Base-by-base conservation (phyloP, 192 early-diverging fungal species). In the Podila epicladia region DNA sequence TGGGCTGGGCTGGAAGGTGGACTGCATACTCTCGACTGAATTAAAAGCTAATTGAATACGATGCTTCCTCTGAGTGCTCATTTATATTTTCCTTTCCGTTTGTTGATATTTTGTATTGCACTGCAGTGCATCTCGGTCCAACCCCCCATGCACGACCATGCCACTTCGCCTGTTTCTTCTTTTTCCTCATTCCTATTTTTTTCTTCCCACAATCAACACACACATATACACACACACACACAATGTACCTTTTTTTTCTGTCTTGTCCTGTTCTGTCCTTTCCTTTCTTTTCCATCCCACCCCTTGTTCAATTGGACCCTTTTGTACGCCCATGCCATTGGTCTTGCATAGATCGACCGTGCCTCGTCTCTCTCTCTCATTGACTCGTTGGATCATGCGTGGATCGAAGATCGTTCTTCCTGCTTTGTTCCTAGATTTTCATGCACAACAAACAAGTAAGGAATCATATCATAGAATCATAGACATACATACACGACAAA, bases 191-290 rank as follows among this genome's bases (percentile, higher is more conserved):
- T 55, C 53, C 24, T 26, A 22, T 55, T 55, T 26, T 26, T 55
- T n/a, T 26, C 26, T 55, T 55, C 53, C 24, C 53, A 24, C 53
- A 24, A 26, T 55, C 24, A 55, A 55, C 53, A 45, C 41, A 45
- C 41, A 45, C 38, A 41, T 11, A 41, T 37, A 37, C 35, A 37
- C 41, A 45, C 41, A 45, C 41, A 45, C 41, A 45, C 41, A 26
- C 53, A 55, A 55, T 55, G 53, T 55, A 55, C 53, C 53, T 55
- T 55, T 55, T 55, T 29, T 55, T 55, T 55, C 53, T 55, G 17
- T 53, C 50, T 37, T 37, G 8, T 37, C 35, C 35, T 37, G 35
- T 37, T 9, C 35, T 55, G 33, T 55, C 11, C 24, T 55, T 55
- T 55, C 24, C 6, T 55, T 55, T 55, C n/a, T 26, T 55, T 55